phyloP scores from a whole-genome alignment of 2,329 filamentous ascomycete genomes.

The Claviceps citrina region DNA sequence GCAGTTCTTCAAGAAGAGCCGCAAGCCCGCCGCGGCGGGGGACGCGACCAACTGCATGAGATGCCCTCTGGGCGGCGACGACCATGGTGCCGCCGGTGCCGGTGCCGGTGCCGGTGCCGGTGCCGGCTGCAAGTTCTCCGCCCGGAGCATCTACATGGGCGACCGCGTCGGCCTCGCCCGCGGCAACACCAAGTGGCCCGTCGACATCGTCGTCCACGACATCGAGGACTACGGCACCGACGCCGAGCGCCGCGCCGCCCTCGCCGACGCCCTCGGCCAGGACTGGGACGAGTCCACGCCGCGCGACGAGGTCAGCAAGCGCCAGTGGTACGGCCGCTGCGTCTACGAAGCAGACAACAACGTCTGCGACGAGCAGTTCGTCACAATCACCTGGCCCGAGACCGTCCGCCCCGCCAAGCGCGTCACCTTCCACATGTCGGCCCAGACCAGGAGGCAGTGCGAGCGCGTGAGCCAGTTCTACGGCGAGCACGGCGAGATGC shows the following conservation, averaged over 20 bases:
- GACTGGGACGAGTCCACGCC: slow-evolving; percentile 38
- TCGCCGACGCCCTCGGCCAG: slow-evolving; percentile 30
- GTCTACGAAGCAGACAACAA: slow-evolving; percentile 89
- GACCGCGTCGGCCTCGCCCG: slow-evolving; percentile 43
- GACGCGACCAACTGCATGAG: slow-evolving; percentile 72
- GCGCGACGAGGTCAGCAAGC: slow-evolving; percentile 29
- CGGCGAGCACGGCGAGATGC: slow-evolving; percentile 71
- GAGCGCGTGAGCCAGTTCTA: slow-evolving; percentile 75
- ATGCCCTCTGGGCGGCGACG: slow-evolving; percentile 52
- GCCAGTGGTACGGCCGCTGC: slow-evolving; percentile 82
- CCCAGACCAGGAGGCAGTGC: slow-evolving; percentile 75
- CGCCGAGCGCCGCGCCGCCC: slow-evolving; percentile 22
- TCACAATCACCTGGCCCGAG: slow-evolving; percentile 78
- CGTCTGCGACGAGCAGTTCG: slow-evolving; percentile 83
- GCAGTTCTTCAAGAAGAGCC: slow-evolving; percentile 58
- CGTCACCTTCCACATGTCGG: slow-evolving; percentile 86
- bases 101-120: too few species aligned
- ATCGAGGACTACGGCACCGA: slow-evolving; percentile 59
- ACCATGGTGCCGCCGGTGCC: too few species aligned
- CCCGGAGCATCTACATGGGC: slow-evolving; percentile 67
- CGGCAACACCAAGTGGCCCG: slow-evolving; percentile 63
- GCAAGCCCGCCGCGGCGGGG: slow-evolving; percentile 64
- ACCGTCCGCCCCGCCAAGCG: slow-evolving; percentile 55
- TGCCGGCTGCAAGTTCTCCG: slow-evolving; percentile 68
- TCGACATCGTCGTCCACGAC: slow-evolving; percentile 80